Evolutionary conservation across 768 basidiomycete genomes (phyloP), one percentile per base, ranked within the genome.

Genomic region (Trametopsis cervina): DNA sequence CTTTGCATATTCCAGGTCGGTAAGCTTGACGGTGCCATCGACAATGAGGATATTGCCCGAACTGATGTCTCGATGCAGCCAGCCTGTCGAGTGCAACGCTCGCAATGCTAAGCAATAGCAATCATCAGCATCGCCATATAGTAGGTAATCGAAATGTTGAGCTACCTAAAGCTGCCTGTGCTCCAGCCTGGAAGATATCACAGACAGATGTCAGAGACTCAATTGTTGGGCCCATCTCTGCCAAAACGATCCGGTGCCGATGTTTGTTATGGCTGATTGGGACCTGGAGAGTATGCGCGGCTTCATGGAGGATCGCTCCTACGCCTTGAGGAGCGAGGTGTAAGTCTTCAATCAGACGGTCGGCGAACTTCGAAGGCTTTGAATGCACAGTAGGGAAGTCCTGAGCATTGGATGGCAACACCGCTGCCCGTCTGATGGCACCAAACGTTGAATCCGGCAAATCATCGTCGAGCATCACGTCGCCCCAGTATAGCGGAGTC

Each of bases 31-130:
- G 4, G 18, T 11, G 5, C 25, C 46, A 2, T 40, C 33, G 24
- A 40, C 36, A 4, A 47, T 18, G 4, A 57, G 35, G 18, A 57
- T 41, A 25, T 57, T 57, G 9, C 54, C 54, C 7, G 42, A 12
- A 25, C 54, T 57, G 24, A 57, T 38, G 25, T 57, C 54, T 11
- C 53, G 47, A 41, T 57, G 56, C 10, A 57, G 47, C 56, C 56
- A 57, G 21, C 51, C 46, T 2, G 15, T 35, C 7, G 21, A 23
- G 23, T 52, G 51, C n/a, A 55, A 40, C 10, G 38, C 10, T 4
- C 38, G 17, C 12, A 55, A 43, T 6, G 18, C 55, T 57, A 41
- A 24, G n/a, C n/a, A n/a, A n/a, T n/a, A 4, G 10, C 4, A 42
- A 29, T 21, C 6, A 40, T 11, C 18, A 29, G 15, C 40, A 10